Conservation (phyloP, 441 rosid genomes). For the Croton laevigatus region DNA sequence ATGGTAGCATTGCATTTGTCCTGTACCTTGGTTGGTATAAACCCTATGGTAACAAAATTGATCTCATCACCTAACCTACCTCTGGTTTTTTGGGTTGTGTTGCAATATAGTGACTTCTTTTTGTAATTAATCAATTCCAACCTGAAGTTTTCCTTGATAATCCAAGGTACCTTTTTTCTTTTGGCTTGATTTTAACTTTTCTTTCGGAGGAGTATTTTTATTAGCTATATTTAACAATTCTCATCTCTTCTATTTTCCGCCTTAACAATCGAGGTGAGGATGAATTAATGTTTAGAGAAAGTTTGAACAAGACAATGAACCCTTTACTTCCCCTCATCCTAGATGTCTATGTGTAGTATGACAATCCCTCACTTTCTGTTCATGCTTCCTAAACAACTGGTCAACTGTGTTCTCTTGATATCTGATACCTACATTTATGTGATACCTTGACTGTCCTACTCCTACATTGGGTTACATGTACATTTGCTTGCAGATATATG, state of each 20-base stretch:
- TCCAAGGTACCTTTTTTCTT: neutral
- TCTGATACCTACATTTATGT: slow-evolving; percentile 3
- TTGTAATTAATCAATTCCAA: neutral
- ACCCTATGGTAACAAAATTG: neutral
- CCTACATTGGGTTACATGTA: slow-evolving; percentile 15
- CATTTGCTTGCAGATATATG: slow-evolving; percentile 63
- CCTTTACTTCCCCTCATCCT: slow-evolving; percentile 3
- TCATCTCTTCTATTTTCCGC: neutral
- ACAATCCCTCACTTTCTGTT: neutral
- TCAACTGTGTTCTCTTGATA: neutral
- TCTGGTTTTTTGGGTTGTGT: too few relatives aligned
- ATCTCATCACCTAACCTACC: neutral
- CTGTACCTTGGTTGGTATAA: neutral
- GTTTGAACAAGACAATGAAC: neutral
- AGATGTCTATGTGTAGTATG: neutral
- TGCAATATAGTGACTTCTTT: neutral
- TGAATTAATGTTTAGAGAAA: neutral
- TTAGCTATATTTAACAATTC: neutral
- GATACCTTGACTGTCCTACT: slow-evolving; percentile 17
- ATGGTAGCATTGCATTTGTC: neutral
- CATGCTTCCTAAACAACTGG: neutral
- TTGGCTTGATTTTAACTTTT: neutral
- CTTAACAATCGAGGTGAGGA: neutral
- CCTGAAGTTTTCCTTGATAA: neutral
- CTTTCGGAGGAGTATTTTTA: neutral